These are phyloP conservation scores for Colletotrichum zoysiae DNA, from an alignment of 2,329 filamentous ascomycete genomes.

Conservation along the genomic window DNA sequence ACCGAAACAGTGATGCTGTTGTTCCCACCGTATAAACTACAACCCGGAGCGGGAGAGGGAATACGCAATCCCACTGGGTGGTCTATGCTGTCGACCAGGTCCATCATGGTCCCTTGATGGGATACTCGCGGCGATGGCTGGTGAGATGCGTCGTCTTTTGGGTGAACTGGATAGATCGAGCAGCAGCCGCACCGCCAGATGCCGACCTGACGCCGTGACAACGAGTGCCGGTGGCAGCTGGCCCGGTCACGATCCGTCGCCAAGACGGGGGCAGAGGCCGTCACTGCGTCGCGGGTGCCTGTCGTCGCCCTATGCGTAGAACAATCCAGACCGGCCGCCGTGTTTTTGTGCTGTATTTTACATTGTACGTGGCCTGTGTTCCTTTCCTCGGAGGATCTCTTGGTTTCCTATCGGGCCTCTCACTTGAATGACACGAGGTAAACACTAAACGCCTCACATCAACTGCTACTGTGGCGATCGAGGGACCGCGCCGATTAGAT, in stretches of 20 bases:
- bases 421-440: constrained; percentile 33
- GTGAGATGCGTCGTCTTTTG: background rate
- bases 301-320: background rate
- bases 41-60: background rate
- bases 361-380: no score
- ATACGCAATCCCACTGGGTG: background rate
- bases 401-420: background rate
- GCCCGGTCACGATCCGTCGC: constrained; percentile 14
- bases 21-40: constrained; percentile 19
- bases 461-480: constrained; percentile 22
- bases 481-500: constrained; percentile 10
- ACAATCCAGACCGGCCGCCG: background rate
- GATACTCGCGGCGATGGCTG: background rate
- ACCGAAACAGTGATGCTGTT: constrained; percentile 14
- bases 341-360: background rate
- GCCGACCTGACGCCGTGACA: background rate
- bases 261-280: constrained; percentile 26
- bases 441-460: constrained; percentile 9
- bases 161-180: background rate
- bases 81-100: background rate
- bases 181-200: background rate
- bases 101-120: no score
- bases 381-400: background rate
- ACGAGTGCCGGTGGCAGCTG: constrained; percentile 16
- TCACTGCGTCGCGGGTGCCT: background rate